Evolutionary conservation across 768 basidiomycete genomes (phyloP).

Genomic region (Auricularia auricula-judae): DNA sequence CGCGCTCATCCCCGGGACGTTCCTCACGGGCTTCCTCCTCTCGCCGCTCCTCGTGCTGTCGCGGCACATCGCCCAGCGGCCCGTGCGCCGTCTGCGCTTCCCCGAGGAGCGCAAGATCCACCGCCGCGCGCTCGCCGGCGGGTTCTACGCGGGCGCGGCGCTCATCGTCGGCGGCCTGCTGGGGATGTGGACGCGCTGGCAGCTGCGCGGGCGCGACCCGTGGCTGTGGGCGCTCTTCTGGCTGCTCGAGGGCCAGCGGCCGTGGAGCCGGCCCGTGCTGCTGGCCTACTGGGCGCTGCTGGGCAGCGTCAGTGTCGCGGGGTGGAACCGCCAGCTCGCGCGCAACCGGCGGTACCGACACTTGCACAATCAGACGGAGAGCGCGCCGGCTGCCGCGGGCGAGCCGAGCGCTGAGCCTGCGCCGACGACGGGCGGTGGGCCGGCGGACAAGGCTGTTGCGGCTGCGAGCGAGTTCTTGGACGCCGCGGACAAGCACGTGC

Average conservation of each 20-base stretch:
- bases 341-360: constrained; percentile 58
- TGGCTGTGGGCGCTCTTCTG: constrained; percentile 80
- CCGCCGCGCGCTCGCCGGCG: constrained; percentile 71
- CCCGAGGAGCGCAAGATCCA: constrained; percentile 78
- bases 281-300: constrained; percentile 78
- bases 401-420: constrained; percentile 15
- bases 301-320: constrained; percentile 77
- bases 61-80: constrained; percentile 80
- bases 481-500: constrained; percentile 82
- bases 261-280: constrained; percentile 71
- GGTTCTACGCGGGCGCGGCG: constrained; percentile 68
- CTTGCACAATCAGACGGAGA: not conserved
- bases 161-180: constrained; percentile 74
- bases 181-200: constrained; percentile 89
- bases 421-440: constrained; percentile 18
- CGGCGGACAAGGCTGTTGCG: constrained; percentile 8
- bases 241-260: constrained; percentile 59
- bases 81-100: constrained; percentile 65
- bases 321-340: constrained; percentile 87
- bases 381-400: constrained; percentile 14
- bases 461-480: constrained; percentile 52
- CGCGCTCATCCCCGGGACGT: constrained; percentile 83
- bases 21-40: constrained; percentile 89
- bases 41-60: constrained; percentile 88
- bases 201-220: constrained; percentile 65